These are phyloP conservation scores for Malassezia furfur DNA, from an alignment of 1,284 basidiomycete species.

Conservation along the genomic window DNA sequence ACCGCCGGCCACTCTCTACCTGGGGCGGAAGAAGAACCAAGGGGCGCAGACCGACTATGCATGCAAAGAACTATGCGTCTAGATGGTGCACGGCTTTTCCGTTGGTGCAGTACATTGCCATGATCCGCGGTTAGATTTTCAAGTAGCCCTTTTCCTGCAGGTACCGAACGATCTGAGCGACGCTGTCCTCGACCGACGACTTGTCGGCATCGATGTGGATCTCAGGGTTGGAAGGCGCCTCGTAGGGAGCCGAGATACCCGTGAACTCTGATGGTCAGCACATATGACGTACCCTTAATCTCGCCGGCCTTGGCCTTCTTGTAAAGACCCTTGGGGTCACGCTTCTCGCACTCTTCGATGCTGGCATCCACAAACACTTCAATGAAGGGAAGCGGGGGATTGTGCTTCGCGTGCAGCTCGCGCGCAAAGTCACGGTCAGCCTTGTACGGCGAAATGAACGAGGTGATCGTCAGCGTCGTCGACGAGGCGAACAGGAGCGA, in stretches of 20 bases:
- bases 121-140: constrained; percentile 9
- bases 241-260: constrained; percentile 93
- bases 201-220: constrained; percentile 85
- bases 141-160: constrained; percentile 55
- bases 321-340: constrained; percentile 96
- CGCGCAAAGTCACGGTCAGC: constrained; percentile 77
- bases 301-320: constrained; percentile 91
- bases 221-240: constrained; percentile 74
- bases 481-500: constrained; percentile 87
- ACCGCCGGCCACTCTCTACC: no score
- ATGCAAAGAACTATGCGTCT: no score
- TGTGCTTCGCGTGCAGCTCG: constrained; percentile 59
- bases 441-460: constrained; percentile 93
- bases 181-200: constrained; percentile 67
- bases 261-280: constrained; percentile 67
- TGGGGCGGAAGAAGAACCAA: no score
- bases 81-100: no score
- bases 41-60: no score
- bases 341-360: constrained; percentile 71
- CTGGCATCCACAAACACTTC: constrained; percentile 90
- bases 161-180: constrained; percentile 72
- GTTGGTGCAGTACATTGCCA: no score
- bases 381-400: constrained; percentile 67
- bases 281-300: constrained; percentile 67
- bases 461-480: constrained; percentile 74